A percentile compares a stretch with the other conserved stretches of the same genome.
These are phyloP conservation scores for Ustanciosporium gigantosporum DNA, from an alignment of 1,284 basidiomycete genomes.

Conservation along the genomic window DNA sequence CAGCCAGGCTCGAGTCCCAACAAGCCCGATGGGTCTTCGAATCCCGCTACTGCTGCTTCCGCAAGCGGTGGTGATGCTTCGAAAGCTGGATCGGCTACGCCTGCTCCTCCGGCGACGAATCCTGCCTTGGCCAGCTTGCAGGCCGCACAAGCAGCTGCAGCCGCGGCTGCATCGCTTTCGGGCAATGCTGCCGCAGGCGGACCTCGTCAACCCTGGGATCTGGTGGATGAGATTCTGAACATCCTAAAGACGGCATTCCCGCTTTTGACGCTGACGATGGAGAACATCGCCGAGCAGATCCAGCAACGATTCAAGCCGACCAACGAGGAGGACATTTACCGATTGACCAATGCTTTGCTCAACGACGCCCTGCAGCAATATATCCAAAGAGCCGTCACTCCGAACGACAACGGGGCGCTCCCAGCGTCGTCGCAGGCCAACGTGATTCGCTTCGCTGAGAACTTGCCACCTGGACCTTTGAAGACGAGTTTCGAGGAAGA, in stretches of 20 bases:
- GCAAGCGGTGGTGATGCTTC: slow-evolving; percentile 6
- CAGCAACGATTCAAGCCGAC: slow-evolving; percentile 85
- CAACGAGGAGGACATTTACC: slow-evolving; percentile 92
- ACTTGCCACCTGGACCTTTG: slow-evolving; percentile 58
- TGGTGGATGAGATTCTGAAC: slow-evolving; percentile 91
- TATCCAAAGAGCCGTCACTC: slow-evolving; percentile 52
- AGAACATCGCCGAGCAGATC: slow-evolving; percentile 97
- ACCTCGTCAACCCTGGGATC: slow-evolving; percentile 77
- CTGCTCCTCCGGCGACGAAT: slow-evolving; percentile 1
- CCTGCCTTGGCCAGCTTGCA: not conserved
- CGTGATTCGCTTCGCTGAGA: slow-evolving; percentile 74
- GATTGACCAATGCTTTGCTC: slow-evolving; percentile 81
- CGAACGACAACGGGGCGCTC: slow-evolving; percentile 75
- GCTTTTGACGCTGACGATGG: slow-evolving; percentile 88
- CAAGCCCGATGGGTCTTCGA: slow-evolving; percentile 14
- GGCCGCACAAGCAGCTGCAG: slow-evolving; percentile 1
- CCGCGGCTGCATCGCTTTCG: slow-evolving; percentile 9
- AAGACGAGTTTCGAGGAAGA: slow-evolving; percentile 87
- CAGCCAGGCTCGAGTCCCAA: slow-evolving; percentile 12
- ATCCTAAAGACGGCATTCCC: slow-evolving; percentile 96
- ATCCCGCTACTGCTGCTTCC: slow-evolving; percentile 3
- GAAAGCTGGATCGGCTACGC: not conserved
- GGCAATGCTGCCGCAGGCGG: slow-evolving; percentile 18
- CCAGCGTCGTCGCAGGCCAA: slow-evolving; percentile 67
- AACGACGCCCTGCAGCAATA: slow-evolving; percentile 67